phyloP scores from a whole-genome alignment of 1,139 yeast genomes.

The Blastobotrys aristatus region DNA sequence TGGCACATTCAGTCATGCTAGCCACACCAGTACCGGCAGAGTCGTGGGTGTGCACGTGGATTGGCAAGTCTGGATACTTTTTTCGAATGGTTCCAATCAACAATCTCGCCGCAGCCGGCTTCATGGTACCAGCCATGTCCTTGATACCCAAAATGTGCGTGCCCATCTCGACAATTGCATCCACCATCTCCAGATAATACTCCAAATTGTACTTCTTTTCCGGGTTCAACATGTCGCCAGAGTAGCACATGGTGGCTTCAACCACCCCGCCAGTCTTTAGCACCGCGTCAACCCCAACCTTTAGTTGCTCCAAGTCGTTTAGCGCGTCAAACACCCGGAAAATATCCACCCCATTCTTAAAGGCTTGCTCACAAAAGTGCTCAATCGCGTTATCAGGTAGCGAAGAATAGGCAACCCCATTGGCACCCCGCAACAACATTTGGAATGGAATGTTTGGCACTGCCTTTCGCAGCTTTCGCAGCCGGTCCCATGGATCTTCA shows the following conservation, averaged over 20 bases:
- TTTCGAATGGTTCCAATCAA: constrained; percentile 77
- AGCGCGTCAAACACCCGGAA: constrained; percentile 97
- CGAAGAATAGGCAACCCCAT: constrained; percentile 97
- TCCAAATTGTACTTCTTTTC: constrained; percentile 93
- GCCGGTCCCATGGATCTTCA: constrained; percentile 98
- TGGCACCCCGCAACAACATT: constrained; percentile 98
- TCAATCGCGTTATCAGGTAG: constrained; percentile 98
- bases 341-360: constrained; percentile 92
- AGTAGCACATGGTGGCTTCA: constrained; percentile 96
- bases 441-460: constrained; percentile 99
- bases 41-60: constrained; percentile 98
- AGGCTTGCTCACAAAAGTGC: constrained; percentile 91
- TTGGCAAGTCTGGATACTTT: constrained; percentile 87
- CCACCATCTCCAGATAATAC: constrained; percentile 79
- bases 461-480: constrained; percentile 75
- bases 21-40: constrained; percentile 99
- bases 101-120: constrained; percentile 85
- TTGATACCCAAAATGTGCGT: constrained; percentile 95
- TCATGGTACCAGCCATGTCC: constrained; percentile 99
- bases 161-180: constrained; percentile 84
- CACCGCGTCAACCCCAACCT: constrained; percentile 97
- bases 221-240: constrained; percentile 95
- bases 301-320: constrained; percentile 91
- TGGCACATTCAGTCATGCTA: constrained; percentile 89
- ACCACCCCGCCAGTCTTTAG: constrained; percentile 98